Evolutionary conservation across 192 early-diverging fungal species (phyloP).

Genomic region (Mortierella alpina): DNA sequence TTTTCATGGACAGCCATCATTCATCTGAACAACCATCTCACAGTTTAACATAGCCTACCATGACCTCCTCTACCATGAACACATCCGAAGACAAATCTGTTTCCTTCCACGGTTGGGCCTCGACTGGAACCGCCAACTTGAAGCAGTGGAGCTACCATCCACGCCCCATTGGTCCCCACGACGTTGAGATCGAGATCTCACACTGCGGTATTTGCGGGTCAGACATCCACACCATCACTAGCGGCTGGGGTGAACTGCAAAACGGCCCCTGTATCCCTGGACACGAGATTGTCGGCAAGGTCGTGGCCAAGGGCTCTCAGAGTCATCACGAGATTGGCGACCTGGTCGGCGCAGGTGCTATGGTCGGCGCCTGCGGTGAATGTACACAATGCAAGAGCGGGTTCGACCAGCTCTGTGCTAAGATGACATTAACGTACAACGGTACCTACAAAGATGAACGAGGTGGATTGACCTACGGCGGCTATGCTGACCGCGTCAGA

Average conservation of each 20-base stretch:
- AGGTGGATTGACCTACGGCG: slow-evolving; percentile 66
- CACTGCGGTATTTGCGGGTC: slow-evolving; percentile 84
- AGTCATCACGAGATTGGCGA: slow-evolving; percentile 66
- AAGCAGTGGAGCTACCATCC: slow-evolving; percentile 67
- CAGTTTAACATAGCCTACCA: background rate
- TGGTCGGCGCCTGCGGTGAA: slow-evolving; percentile 67
- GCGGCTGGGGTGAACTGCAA: slow-evolving; percentile 66
- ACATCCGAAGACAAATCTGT: slow-evolving; percentile 65
- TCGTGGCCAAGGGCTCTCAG: slow-evolving; percentile 49
- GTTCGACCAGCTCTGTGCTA: slow-evolving; percentile 45
- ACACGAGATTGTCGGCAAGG: slow-evolving; percentile 64
- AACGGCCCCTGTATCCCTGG: slow-evolving; percentile 46
- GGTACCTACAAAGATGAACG: slow-evolving; percentile 64
- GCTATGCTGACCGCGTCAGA: slow-evolving; percentile 67
- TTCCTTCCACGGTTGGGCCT: slow-evolving; percentile 59
- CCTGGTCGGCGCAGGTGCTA: slow-evolving; percentile 73
- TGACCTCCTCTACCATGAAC: background rate
- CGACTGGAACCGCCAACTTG: slow-evolving; percentile 17
- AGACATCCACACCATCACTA: slow-evolving; percentile 76
- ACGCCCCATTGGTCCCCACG: slow-evolving; percentile 66
- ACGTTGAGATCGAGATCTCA: slow-evolving; percentile 80
- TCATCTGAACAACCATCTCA: too few species aligned
- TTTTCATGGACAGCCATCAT: too few species aligned
- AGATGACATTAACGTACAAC: slow-evolving; percentile 69
- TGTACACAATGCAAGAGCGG: slow-evolving; percentile 49